These are phyloP conservation scores for Borovskyia barvae DNA, from an alignment of 208 protist genomes.

Conservation along the genomic window DNA sequence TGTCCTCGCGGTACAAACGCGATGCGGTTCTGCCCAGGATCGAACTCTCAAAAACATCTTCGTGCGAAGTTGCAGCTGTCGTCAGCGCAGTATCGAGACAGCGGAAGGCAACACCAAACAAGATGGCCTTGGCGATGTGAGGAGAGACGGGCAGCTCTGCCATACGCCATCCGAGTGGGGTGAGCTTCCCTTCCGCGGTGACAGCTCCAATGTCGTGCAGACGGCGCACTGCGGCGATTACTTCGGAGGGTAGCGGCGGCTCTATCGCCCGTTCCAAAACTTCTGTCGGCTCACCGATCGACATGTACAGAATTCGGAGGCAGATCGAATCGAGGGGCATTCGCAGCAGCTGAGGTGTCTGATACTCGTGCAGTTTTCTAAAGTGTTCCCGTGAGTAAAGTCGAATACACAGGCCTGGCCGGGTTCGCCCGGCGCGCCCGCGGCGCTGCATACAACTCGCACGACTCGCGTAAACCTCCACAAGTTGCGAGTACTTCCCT, in stretches of 20 bases:
- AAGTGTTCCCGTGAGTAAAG: slow-evolving; percentile 90
- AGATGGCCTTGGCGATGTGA: slow-evolving; percentile 88
- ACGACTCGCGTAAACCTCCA: slow-evolving; percentile 82
- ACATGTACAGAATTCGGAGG: slow-evolving; percentile 74
- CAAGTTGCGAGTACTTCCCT: slow-evolving; percentile 40
- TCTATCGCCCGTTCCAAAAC: slow-evolving; percentile 80
- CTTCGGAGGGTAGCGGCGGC: slow-evolving; percentile 52
- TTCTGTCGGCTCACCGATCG: slow-evolving; percentile 58
- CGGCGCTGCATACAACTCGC: slow-evolving; percentile 93
- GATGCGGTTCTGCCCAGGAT: slow-evolving; percentile 52
- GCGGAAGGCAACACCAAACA: slow-evolving; percentile 87
- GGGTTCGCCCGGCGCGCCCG: slow-evolving; percentile 93
- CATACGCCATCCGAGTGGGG: slow-evolving; percentile 81
- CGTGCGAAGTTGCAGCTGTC: slow-evolving; percentile 76
- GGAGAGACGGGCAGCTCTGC: slow-evolving; percentile 76
- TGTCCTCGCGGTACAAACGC: slow-evolving; percentile 70
- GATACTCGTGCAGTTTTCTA: slow-evolving; percentile 74
- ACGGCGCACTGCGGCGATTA: slow-evolving; percentile 61
- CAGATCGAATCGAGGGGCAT: slow-evolving; percentile 92
- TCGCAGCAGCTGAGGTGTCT: slow-evolving; percentile 94
- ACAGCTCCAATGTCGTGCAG: slow-evolving; percentile 78
- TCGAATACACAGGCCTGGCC: slow-evolving; percentile 92
- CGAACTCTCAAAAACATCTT: slow-evolving; percentile 59
- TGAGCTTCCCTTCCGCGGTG: slow-evolving; percentile 78
- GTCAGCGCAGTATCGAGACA: slow-evolving; percentile 95